Base-by-base conservation (phyloP, 768 basidiomycete species). In the Calvatia gigantea region DNA sequence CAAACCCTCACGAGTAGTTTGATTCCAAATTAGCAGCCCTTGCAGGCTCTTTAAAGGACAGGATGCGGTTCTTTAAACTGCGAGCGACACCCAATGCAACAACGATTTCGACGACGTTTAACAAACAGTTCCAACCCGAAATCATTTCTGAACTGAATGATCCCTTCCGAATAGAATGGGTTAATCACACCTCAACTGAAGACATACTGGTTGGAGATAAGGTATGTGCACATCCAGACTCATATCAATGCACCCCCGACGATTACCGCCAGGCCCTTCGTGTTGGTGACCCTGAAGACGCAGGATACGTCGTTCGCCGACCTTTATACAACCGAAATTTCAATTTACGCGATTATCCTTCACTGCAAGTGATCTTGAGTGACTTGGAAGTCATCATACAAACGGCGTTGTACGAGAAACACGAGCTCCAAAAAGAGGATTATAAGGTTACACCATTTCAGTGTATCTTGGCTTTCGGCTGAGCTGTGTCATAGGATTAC, bases 61-160 rank as follows among this genome's bases (percentile, higher is more conserved):
- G 90, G 50, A 91, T 92, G 90, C 79, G 85, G 28, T 92, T 92
- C 67, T 92, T 92, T 70, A 91, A 91, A 68, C 75, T 91, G 54
- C 81, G 80, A 50, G 87, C 85, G 52, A 92, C 84, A 21, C 86
- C 76, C 19, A 87, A 84, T 67, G 87, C 83, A 38, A 81, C 82
- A 5, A 76, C 74, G 46, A 85, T 89, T 41, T 89, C 88, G 0
- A 81, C 85, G 4, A 83, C 81, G 9, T 93, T 88, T 69, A 97
- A 96, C 65, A 83, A 84, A 56, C 85, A 86, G 57, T 91, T 93
- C 67, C 83, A 84, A 65, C 88, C 92, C 2, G 91, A 95, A 65
- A 81, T 81, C n/a, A 91, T 98, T 33, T 79, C 85, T 6, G 91
- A 93, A 59, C 78, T 83, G 46, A 92, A 92, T 62, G 95, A 96